Percentiles rank a stretch among this genome's conserved stretches.
These are phyloP conservation scores for Epicoccum sorghinum DNA, from an alignment of 2,329 filamentous ascomycete species.

Conservation along the genomic window DNA sequence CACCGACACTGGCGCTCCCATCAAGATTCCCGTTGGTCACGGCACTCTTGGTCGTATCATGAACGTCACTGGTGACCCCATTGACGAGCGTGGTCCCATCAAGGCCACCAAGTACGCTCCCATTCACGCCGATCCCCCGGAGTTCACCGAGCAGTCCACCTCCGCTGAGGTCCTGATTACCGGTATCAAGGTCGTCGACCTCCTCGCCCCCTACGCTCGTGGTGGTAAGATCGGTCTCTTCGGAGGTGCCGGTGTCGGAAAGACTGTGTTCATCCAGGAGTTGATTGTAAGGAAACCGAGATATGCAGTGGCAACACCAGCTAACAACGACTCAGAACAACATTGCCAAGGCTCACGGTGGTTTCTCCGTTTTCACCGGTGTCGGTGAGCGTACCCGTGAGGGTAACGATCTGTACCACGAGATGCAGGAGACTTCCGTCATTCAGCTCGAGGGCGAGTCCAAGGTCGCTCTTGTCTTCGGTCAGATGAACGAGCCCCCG, in stretches of 20 bases:
- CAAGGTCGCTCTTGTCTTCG: constrained; percentile 99
- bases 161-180: constrained; percentile 95
- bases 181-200: constrained; percentile 99
- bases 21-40: constrained; percentile 93
- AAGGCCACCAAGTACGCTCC: constrained; percentile 86
- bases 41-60: constrained; percentile 98
- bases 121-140: constrained; percentile 93
- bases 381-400: constrained; percentile 99
- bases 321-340: constrained; percentile 73
- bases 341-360: constrained; percentile 99
- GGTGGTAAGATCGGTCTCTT: constrained; percentile 99
- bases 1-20: constrained; percentile 88
- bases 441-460: constrained; percentile 99
- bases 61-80: constrained; percentile 99
- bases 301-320: not conserved
- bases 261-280: constrained; percentile 99
- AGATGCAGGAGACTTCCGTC: constrained; percentile 99
- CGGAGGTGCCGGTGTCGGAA: constrained; percentile 99
- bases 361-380: constrained; percentile 99
- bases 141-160: constrained; percentile 95
- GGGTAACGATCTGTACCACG: constrained; percentile 99
- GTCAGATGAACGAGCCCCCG: constrained; percentile 99
- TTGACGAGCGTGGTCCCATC: constrained; percentile 98
- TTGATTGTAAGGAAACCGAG: constrained; percentile 73
- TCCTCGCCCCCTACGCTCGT: constrained; percentile 98